Percentiles rank a stretch among this genome's conserved stretches.
Conservation (phyloP, 1,284 basidiomycete species). For the Apiotrichum brassicae region DNA sequence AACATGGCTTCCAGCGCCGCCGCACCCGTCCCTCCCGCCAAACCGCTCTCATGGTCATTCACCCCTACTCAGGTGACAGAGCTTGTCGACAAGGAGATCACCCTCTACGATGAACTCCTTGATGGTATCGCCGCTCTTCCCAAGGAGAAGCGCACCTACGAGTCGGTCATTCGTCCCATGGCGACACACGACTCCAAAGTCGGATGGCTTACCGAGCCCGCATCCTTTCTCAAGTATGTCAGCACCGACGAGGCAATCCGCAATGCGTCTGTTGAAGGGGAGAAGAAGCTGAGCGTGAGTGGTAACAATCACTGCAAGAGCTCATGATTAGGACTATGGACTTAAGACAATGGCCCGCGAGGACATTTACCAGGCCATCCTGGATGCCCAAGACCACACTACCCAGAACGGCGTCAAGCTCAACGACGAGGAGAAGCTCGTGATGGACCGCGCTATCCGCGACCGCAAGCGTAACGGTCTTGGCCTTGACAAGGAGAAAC, state of each 20-base stretch:
- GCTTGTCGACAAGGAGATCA: slow-evolving; percentile 8
- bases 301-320: not conserved
- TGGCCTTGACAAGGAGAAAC: slow-evolving; percentile 13
- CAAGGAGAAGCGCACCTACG: slow-evolving; percentile 17
- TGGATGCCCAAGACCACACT: slow-evolving; percentile 13
- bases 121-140: slow-evolving; percentile 12
- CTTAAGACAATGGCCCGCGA: slow-evolving; percentile 13
- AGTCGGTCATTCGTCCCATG: slow-evolving; percentile 12
- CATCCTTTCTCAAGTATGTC: slow-evolving; percentile 17
- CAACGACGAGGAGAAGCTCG: slow-evolving; percentile 18
- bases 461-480: slow-evolving; percentile 17
- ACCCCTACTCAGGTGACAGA: slow-evolving; percentile 7
- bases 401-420: slow-evolving; percentile 7
- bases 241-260: slow-evolving; percentile 15
- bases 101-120: slow-evolving; percentile 2
- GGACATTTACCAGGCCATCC: slow-evolving; percentile 17
- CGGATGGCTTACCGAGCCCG: slow-evolving; percentile 5
- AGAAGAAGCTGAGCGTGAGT: slow-evolving; percentile 14
- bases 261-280: slow-evolving; percentile 11
- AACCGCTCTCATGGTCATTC: slow-evolving; percentile 14
- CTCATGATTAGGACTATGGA: slow-evolving; percentile 11
- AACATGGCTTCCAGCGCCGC: not conserved
- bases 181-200: slow-evolving; percentile 4
- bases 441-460: slow-evolving; percentile 14
- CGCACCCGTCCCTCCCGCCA: slow-evolving; percentile 14